Base-by-base conservation (phyloP, 345 rosid genomes). In the Brassica juncea region DNA sequence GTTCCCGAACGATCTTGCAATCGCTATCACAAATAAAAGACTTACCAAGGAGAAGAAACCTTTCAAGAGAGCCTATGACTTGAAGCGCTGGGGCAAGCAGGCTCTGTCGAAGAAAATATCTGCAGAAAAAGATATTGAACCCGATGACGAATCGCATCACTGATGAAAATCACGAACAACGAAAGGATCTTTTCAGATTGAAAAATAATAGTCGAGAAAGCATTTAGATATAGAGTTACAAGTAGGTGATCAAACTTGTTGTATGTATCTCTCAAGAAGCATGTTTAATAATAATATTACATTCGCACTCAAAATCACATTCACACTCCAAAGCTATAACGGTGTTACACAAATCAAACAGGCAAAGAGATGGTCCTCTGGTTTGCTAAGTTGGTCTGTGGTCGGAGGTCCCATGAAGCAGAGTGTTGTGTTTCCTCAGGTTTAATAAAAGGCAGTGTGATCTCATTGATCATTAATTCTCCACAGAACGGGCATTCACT, bases 401-500 rank as follows among this genome's bases (percentile, higher is more conserved):
- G 88, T 79, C 81, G 88, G 76, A 91, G 90, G 82, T 93, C 97
- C 99, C 99, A 95, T 3, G 97, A 95, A 70, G 84, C 55, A 25
- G 88, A 87, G 75, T 85, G 87, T 10, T 52, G 87, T 54, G 90
- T 84, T 86, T 95, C 98, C 75, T 91, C 96, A 0, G 90, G 86
- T 35, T 82, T 79, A 42, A 95, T 83, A 74, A 93, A 95, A 58
- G 98, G 91, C 80, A 86, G 77, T 55, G 87, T 82, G 79, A 95
- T 91, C 84, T 95, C 96, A 16, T 84, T 75, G 83, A 95, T 91
- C 95, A 95, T 93, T 85, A 95, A 81, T 34, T 93, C 99, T 6
- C 98, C 97, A 68, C 99, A 95, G 71, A 93, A 95, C 3, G 99
- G 98, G 77, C 99, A 93, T 82, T 95, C 97, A 6, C 92, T 86